These are phyloP conservation scores for Fusarium haematococcum DNA, from an alignment of 2,329 filamentous ascomycete genomes.

Conservation along the genomic window DNA sequence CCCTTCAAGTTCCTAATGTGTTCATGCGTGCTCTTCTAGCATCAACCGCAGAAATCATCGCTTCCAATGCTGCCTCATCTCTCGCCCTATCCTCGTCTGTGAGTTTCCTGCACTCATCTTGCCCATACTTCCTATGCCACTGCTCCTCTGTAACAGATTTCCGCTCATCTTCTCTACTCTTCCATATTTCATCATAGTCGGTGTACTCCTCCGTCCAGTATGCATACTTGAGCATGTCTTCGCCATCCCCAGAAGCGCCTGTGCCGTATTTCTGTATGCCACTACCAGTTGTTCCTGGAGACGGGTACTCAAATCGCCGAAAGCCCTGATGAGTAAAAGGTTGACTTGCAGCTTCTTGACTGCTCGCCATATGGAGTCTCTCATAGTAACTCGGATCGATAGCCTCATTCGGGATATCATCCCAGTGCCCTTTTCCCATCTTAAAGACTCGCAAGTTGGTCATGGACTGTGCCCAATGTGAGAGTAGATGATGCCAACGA, in stretches of 20 bases:
- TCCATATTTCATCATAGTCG: not conserved
- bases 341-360: not conserved
- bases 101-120: not conserved
- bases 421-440: not conserved
- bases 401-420: not conserved
- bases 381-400: not conserved
- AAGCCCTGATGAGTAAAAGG: not conserved
- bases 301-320: slow-evolving; percentile 10
- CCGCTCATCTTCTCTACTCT: not conserved
- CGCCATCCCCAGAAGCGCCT: not conserved
- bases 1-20: too few species aligned
- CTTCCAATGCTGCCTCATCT: not conserved
- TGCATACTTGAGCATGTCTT: not conserved
- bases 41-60: not conserved
- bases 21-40: not conserved
- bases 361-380: not conserved
- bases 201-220: not conserved
- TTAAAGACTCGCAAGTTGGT: slow-evolving; percentile 2
- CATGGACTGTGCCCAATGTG: slow-evolving; percentile 11
- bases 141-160: not conserved
- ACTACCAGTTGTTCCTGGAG: not conserved
- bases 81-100: not conserved
- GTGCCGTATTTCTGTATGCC: slow-evolving; percentile 6
- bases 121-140: not conserved
- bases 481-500: slow-evolving; percentile 14